Base-by-base conservation (phyloP, 345 rosid species). In the Raphanus sativus region DNA sequence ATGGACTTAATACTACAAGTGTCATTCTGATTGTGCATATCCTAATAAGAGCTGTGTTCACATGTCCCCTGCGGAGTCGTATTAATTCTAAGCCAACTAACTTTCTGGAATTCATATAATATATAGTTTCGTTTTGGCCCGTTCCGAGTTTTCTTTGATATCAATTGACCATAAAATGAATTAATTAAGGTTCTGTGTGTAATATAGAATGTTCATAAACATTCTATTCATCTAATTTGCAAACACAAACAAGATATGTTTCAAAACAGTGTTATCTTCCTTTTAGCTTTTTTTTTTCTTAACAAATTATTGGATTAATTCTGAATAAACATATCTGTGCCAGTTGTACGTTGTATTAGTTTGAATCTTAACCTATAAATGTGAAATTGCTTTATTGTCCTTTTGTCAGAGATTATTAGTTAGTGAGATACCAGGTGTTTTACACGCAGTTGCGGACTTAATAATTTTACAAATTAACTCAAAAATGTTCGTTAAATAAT, bases 41-140 rank as follows among this genome's bases (percentile, higher is more conserved):
- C 75, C 15, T 73, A 48, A 70, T 65, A 64, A 80, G 62, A 75
- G 80, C 69, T 80, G 80, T 65, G 59, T 65, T 78, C 81, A 77
- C 76, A 67, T 71, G 79, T 62, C 67, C 69, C 73, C 75, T 78
- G 74, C n/a, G 70, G 72, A 71, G 52, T 52, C 62, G 70, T 36
- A 63, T 83, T 71, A 65, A 70, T 67, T 74, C 3, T 50, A 12
- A 83, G 58, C 74, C 73, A 70, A 70, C 76, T 25, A 79, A 77
- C 82, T 79, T 29, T 69, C 68, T 59, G 62, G 68, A 72, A 77
- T 24, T 65, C 56, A 17, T 72, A 73, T 73, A 62, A 2, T 68
- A 42, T 73, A 73, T 29, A 25, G 65, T 62, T 79, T 71, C 10
- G 15, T 71, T 64, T 70, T 63, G 50, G 65, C 30, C 13, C 71